Evolutionary conservation across 2,329 filamentous ascomycete species (phyloP), one percentile per base, ranked within the genome.

Genomic region (Colletotrichum sp.): DNA sequence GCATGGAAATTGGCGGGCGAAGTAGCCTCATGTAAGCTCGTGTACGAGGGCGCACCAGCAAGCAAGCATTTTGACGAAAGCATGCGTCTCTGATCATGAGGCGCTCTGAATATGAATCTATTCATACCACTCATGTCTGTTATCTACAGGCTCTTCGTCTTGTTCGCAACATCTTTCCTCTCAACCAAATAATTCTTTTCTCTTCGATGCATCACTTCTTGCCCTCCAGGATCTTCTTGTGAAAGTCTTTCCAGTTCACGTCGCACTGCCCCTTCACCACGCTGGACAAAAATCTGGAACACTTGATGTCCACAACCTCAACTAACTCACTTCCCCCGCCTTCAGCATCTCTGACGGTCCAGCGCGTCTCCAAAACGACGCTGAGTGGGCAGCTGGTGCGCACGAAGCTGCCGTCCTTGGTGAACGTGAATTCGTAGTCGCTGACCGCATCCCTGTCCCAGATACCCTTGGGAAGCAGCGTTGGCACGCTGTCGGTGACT

Each of bases 1-100:
- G 94, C 72, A 98, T 93, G 84, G 97, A 99, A 85, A 92, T 99
- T 86, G 97, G 97, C 9, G 97, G 96, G 16, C 89, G 97, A 82
- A 96, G 94, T 80, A 99, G 96, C 86, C 88, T 99, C 85, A 99
- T 99, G 97, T 98, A 86, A 81, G 69, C 44, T 21, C 44, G 44
- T 21, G n/a, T 52, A 13, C n/a, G 10, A 52, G 18, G 3, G 44
- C 6, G 16, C 18, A 12, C 16, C 21, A 32, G 8, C 21, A 62
- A 16, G 16, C 28, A 9, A 28, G 36, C 34, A 24, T 65, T 39
- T 24, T 30, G 32, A 60, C 12, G 49, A 55, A 9, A 24, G 21
- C 44, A 64, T 16, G 9, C 28, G 18, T 59, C 72, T 60, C 18
- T 15, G 8, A 13, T 52, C 44, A 8, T 18, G 8, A 18, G 32